Base-by-base conservation (phyloP, 345 rosid genomes). In the Gynandropsis gynandra region DNA sequence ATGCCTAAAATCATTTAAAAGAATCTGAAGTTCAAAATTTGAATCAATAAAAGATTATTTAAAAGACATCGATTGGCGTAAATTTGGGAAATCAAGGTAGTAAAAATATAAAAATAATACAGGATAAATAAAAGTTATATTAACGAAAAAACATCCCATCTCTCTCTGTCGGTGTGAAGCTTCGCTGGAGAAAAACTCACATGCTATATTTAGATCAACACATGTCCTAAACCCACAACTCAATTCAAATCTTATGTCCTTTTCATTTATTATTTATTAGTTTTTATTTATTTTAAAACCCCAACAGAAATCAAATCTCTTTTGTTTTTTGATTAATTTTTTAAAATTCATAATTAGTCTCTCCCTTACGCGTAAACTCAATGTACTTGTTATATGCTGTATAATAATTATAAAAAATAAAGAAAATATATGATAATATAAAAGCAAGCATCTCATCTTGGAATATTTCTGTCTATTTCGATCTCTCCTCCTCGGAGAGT, bases 141-240 rank as follows among this genome's bases (percentile, higher is more conserved):
- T n/a, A n/a, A n/a, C n/a, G 47, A 39, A 58, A 27, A 31, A 39
- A 21, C 39, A 13, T 29, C 59, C 42, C 49, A 9, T 36, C 40
- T 16, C 20, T 31, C 8, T 14, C 48, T 50, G 60, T 59, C 70
- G 70, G 70, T 66, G 45, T 52, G 65, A 66, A 59, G 52, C 48
- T 58, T 65, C 69, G 54, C 58, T 50, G 29, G 49, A 43, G 42
- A 42, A 33, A 50, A 56, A 11, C 50, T 65, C 64, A 58, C 55
- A 52, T 58, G 64, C 50, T 65, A 52, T 58, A 45, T 32, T 39
- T 55, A 53, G 65, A 53, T 2, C 32, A 53, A 66, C 70, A 47
- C 61, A 66, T 59, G 70, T 45, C 70, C 41, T 17, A 59, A 59
- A 49, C 39, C 52, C 46, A 33, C 7, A 9, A 20, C 59, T 38